Percentiles rank a stretch among this genome's conserved stretches.
Evolutionary conservation across 495 filamentous ascomycete species (phyloP).

Genomic region (Cryomyces minteri): DNA sequence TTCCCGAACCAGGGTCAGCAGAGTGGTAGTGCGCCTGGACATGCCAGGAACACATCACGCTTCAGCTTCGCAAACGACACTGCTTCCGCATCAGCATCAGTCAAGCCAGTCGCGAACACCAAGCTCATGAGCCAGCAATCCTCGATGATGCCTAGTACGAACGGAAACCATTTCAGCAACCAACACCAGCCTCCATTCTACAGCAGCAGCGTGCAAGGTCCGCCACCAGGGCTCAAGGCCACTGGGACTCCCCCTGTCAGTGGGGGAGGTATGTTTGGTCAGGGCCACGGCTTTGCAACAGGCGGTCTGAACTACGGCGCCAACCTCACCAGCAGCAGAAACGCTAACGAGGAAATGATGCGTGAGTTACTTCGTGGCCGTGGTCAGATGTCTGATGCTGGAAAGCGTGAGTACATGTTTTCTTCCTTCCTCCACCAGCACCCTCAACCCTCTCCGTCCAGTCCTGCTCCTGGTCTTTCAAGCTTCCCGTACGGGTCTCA

Average conservation of each 20-base stretch:
- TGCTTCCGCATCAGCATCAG: slow-evolving; percentile 38
- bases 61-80: slow-evolving; percentile 77
- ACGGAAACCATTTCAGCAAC: slow-evolving; percentile 21
- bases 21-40: slow-evolving; percentile 42
- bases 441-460: slow-evolving; percentile 72
- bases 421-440: slow-evolving; percentile 65
- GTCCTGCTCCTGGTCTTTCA: slow-evolving; percentile 72
- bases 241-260: slow-evolving; percentile 77
- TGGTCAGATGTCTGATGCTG: slow-evolving; percentile 52
- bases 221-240: slow-evolving; percentile 88
- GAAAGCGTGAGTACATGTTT: slow-evolving; percentile 91
- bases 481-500: slow-evolving; percentile 79
- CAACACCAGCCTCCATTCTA: slow-evolving; percentile 48
- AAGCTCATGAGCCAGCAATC: slow-evolving; percentile 80
- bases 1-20: slow-evolving; percentile 41
- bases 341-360: slow-evolving; percentile 58
- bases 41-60: slow-evolving; percentile 69
- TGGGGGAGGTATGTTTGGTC: slow-evolving; percentile 57
- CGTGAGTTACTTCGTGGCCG: slow-evolving; percentile 54
- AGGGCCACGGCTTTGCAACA: slow-evolving; percentile 53
- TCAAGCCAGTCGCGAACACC: slow-evolving; percentile 69
- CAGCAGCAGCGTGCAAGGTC: slow-evolving; percentile 58
- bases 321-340: slow-evolving; percentile 43
- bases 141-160: slow-evolving; percentile 57
- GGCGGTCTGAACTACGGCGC: slow-evolving; percentile 51